Conservation (phyloP, 2,329 filamentous ascomycete species). For the Aaosphaeria pasadenensis region DNA sequence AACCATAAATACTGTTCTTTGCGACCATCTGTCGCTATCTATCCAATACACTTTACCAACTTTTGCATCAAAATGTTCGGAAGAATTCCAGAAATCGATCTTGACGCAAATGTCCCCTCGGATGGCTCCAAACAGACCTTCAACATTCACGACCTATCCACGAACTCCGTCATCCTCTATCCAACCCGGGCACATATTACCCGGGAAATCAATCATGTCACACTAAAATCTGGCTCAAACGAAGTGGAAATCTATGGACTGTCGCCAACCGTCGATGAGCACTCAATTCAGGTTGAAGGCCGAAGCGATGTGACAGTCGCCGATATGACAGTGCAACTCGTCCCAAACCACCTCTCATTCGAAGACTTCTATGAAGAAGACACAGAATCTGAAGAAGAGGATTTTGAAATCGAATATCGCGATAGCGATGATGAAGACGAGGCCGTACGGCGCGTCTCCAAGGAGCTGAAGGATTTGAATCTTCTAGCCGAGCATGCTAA, state of each 20-base stretch:
- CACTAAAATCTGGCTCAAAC: constrained; percentile 54
- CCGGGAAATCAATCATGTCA: constrained; percentile 57
- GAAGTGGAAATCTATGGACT: constrained; percentile 57
- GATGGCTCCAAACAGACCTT: constrained; percentile 8
- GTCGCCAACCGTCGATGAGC: constrained; percentile 52
- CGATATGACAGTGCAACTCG: constrained; percentile 60
- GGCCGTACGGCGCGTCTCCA: constrained; percentile 38
- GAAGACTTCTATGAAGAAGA: constrained; percentile 53
- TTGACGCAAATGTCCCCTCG: constrained; percentile 2
- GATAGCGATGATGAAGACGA: constrained; percentile 46
- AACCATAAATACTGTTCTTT: no score
- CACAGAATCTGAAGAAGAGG: constrained; percentile 36
- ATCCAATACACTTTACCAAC: background rate
- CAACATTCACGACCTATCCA: constrained; percentile 53
- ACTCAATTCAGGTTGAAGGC: constrained; percentile 60
- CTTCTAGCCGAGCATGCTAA: constrained; percentile 11
- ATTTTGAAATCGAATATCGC: constrained; percentile 31
- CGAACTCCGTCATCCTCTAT: constrained; percentile 62
- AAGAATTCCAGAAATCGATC: background rate
- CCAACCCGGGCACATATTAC: constrained; percentile 60
- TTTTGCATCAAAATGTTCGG: constrained; percentile 4
- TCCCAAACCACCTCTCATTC: constrained; percentile 55
- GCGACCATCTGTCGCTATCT: background rate
- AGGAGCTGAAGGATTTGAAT: constrained; percentile 17
- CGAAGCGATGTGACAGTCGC: constrained; percentile 57